Conservation (phyloP, 2,329 filamentous ascomycete species). For the Eurotiales sp. region DNA sequence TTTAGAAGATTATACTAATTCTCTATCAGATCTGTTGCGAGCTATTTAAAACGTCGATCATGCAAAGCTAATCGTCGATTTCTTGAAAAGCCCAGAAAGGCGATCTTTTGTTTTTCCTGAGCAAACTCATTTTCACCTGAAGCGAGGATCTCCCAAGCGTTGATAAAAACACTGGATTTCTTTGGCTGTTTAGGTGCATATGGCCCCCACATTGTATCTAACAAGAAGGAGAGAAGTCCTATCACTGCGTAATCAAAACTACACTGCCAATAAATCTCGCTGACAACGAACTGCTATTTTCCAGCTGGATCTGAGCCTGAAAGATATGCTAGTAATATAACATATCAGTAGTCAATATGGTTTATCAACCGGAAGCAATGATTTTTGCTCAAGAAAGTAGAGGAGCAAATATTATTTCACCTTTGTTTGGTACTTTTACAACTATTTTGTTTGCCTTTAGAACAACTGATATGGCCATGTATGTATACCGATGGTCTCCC, state of each 20-base stretch:
- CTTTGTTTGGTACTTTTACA: background rate
- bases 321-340: too few species aligned
- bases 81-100: background rate
- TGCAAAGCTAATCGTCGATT: background rate
- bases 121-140: background rate
- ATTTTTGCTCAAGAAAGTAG: too few species aligned
- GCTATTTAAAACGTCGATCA: background rate
- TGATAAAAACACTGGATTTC: too few species aligned
- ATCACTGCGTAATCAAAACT: too few species aligned
- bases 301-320: too few species aligned
- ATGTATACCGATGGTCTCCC: background rate
- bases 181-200: background rate
- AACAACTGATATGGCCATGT: background rate
- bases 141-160: background rate
- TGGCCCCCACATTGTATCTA: background rate
- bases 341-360: too few species aligned
- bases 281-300: too few species aligned
- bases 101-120: background rate
- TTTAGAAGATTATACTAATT: background rate
- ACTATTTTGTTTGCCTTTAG: background rate
- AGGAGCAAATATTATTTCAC: too few species aligned
- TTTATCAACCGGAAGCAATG: too few species aligned
- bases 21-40: background rate
- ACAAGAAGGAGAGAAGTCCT: too few species aligned
- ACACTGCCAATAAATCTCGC: too few species aligned